Evolutionary conservation across 225 moss, liverwort and hornwort species (phyloP), one percentile per base, ranked within the genome.

Genomic region (Polytrichum commune): DNA sequence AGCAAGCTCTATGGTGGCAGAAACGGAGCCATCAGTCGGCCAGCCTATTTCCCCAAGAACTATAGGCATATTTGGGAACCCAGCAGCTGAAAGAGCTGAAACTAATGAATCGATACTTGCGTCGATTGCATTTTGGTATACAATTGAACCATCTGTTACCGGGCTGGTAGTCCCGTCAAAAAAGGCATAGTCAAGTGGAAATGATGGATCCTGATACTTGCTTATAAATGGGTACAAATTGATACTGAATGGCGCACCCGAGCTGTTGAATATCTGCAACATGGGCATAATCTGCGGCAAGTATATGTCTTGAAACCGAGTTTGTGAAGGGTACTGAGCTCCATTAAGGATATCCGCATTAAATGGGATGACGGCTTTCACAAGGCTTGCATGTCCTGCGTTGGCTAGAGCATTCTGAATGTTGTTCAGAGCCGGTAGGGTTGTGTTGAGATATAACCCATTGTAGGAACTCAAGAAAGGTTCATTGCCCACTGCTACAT

Each of bases 161-260:
- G 86, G 27, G 2, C 65, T 19, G 18, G 60, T 23, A 20, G 66
- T 81, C 54, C 84, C 70, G 13, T 78, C 85, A 23, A 97, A 97
- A 73, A 93, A 97, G 22, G 96, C 96, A 46, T 82, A 97, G 22
- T 92, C 92, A 16, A 86, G 29, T 1, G 96, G 96, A 71, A 93
- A 97, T 27, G 88, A 29, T 0, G 80, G 67, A 58, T 78, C 74
- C 29, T 92, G 78, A 8, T 89, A 90, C 65, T 92, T 84, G 82
- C 89, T 93, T 62, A 97, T 87, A 66, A 93, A 97, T 1, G 96
- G 96, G 26, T 97, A 97, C 13, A 97, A 74, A 57, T 97, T 97
- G 69, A 89, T 78, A 67, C 73, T 84, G 54, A 97, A 93, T 0
- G 93, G 96, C 16, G 90, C 90, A 4, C 83, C 88, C 4, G 84